Percentiles rank a stretch among this genome's conserved stretches.
These are phyloP conservation scores for Hypoxylon rubiginosum DNA, from an alignment of 2,329 filamentous ascomycete genomes.

Conservation along the genomic window DNA sequence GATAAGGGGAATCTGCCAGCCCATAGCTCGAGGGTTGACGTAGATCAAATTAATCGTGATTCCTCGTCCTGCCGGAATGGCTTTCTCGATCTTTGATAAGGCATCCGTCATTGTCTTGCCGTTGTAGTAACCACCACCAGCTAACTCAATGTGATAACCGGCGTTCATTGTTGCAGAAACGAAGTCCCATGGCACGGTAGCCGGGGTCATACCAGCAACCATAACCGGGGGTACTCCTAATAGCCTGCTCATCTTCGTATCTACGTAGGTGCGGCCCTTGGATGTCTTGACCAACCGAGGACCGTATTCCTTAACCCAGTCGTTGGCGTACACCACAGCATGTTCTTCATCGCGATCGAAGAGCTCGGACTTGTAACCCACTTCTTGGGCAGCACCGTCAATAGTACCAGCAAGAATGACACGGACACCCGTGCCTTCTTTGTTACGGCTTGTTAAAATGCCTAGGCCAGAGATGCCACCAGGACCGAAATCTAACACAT, in stretches of 20 bases:
- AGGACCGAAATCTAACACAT: conserved; percentile 96
- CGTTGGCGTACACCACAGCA: conserved; percentile 92
- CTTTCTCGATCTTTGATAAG: conserved; percentile 84
- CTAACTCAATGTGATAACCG: conserved; percentile 93
- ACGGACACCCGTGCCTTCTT: conserved; percentile 96
- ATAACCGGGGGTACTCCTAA: conserved; percentile 88
- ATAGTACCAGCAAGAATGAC: conserved; percentile 96
- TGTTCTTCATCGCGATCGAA: conserved; percentile 97
- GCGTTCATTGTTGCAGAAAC: conserved; percentile 94
- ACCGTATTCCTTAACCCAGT: conserved; percentile 98
- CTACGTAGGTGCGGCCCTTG: conserved; percentile 88
- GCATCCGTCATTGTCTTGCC: conserved; percentile 86
- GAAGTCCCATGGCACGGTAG: conserved; percentile 91
- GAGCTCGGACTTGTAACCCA: conserved; percentile 97
- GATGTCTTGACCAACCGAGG: conserved; percentile 93
- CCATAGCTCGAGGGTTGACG: conserved; percentile 89
- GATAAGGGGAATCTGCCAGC: conserved; percentile 90
- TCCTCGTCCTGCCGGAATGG: conserved; percentile 86
- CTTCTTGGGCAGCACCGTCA: conserved; percentile 87
- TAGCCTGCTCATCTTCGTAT: conserved; percentile 94
- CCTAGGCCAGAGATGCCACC: conserved; percentile 97
- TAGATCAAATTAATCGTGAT: conserved; percentile 94
- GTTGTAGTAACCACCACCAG: conserved; percentile 90
- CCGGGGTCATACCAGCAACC: conserved; percentile 94
- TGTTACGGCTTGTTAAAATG: conserved; percentile 97